These are phyloP conservation scores for Thamnidium elegans DNA, from an alignment of 192 early-diverging fungal species.

Conservation along the genomic window DNA sequence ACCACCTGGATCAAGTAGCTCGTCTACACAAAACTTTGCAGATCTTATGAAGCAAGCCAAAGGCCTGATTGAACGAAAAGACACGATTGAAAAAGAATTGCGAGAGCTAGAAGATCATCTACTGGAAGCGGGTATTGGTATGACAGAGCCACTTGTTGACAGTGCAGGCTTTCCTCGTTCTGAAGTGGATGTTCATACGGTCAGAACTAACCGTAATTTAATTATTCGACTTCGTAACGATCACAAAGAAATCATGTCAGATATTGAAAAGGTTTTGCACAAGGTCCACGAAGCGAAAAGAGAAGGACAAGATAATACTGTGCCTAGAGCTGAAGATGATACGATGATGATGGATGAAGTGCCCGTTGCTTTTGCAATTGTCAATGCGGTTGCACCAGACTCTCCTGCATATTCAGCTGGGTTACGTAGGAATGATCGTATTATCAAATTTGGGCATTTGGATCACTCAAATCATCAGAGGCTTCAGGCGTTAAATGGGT, in stretches of 20 bases:
- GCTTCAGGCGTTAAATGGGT: slow-evolving; percentile 39
- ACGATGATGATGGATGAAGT: not conserved
- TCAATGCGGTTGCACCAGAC: slow-evolving; percentile 57
- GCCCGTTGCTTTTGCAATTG: slow-evolving; percentile 45
- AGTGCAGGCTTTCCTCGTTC: slow-evolving; percentile 48
- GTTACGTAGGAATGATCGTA: slow-evolving; percentile 40
- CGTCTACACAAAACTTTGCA: not conserved
- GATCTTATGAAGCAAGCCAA: slow-evolving; percentile 31
- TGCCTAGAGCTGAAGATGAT: slow-evolving; percentile 5
- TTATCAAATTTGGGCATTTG: slow-evolving; percentile 45
- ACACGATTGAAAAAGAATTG: slow-evolving; percentile 44
- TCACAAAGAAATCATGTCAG: slow-evolving; percentile 45
- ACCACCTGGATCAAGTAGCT: not conserved
- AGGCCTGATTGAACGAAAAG: slow-evolving; percentile 47
- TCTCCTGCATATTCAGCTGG: slow-evolving; percentile 53
- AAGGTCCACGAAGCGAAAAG: slow-evolving; percentile 43
- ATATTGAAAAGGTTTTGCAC: slow-evolving; percentile 49
- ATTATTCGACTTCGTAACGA: slow-evolving; percentile 41
- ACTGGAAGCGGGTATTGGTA: slow-evolving; percentile 42
- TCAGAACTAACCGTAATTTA: slow-evolving; percentile 42
- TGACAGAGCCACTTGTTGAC: slow-evolving; percentile 46
- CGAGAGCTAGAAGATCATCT: slow-evolving; percentile 38
- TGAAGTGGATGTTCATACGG: slow-evolving; percentile 52
- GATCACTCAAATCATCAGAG: slow-evolving; percentile 32
- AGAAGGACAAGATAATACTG: not conserved